phyloP scores from a whole-genome alignment of 2,329 filamentous ascomycete species.

The Aspergillus sp. region DNA sequence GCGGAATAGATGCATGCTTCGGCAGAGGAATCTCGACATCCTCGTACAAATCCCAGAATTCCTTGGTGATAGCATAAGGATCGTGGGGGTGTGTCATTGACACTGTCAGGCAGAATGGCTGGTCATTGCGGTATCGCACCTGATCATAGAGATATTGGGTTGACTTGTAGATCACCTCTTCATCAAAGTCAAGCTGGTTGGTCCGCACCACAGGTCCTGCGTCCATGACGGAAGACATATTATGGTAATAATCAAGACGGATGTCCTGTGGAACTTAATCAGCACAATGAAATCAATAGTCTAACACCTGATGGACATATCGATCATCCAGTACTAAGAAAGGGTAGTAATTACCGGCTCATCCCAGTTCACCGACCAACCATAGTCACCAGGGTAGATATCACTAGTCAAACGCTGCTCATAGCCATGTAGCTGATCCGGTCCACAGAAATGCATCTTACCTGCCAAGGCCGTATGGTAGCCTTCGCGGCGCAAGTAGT shows the following conservation, averaged over 20 bases:
- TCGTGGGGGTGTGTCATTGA: slow-evolving; percentile 94
- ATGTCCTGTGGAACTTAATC: slow-evolving; percentile 35
- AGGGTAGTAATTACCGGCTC: slow-evolving; percentile 58
- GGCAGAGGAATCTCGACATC: slow-evolving; percentile 83
- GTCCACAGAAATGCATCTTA: slow-evolving; percentile 95
- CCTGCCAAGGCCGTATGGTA: slow-evolving; percentile 90
- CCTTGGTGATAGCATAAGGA: slow-evolving; percentile 88
- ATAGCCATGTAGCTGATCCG: slow-evolving; percentile 88
- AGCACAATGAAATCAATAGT: not conserved
- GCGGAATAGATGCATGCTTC: slow-evolving; percentile 67
- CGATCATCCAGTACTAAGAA: too few species aligned
- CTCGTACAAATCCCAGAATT: slow-evolving; percentile 92
- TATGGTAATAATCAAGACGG: slow-evolving; percentile 92
- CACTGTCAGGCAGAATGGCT: slow-evolving; percentile 85
- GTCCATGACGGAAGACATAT: slow-evolving; percentile 88
- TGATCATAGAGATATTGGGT: slow-evolving; percentile 89
- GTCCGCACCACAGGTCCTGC: slow-evolving; percentile 84
- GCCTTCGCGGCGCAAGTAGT: slow-evolving; percentile 77
- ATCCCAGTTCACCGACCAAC: slow-evolving; percentile 96
- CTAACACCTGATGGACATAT: too few species aligned
- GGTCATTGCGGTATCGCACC: slow-evolving; percentile 72
- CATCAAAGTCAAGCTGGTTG: slow-evolving; percentile 94
- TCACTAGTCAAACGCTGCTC: slow-evolving; percentile 88
- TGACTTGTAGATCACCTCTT: slow-evolving; percentile 91
- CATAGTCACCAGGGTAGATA: slow-evolving; percentile 92